Base-by-base conservation (phyloP, 202 grass and related monocot genomes). In the Schoenoplectus triqueter region DNA sequence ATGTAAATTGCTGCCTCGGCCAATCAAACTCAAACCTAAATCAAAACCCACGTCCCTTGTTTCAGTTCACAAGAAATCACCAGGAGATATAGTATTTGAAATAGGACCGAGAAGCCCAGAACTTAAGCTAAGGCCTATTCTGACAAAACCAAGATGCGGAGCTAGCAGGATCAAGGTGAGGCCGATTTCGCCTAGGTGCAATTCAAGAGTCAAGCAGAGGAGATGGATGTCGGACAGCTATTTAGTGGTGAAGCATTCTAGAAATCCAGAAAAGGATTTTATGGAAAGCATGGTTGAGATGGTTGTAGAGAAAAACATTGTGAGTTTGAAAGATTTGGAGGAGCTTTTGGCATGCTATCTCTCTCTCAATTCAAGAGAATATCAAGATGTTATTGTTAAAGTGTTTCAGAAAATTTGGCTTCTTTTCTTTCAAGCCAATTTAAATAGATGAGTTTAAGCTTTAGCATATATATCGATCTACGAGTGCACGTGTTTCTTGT, bases 311-410 rank as follows among this genome's bases (percentile, higher is more conserved):
- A 98, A 98, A 80, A 84, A 57, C 49, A 87, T 95, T 48, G 77
- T 78, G 5, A 62, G 60, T 48, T 5, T 84, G 1, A 88, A 89
- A 66, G 95, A 98, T 83, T 92, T 95, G 39, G 89, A 98, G 92
- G 95, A 98, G 83, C 88, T 98, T 13, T 81, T 98, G 15, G 92
- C 92, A 2, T 98, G 92, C 86, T 98, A 95, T 92, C 85, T 98
- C 18, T 87, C 91, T 10, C 86, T 98, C 74, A 98, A 98, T 88
- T 89, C 95, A 56, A 80, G 85, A 85, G 92, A 95, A 87, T 92
- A 93, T 84, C 95, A 98, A 88, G 85, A 81, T 67, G 80, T 90
- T 86, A 92, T 98, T 80, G 68, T 95, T 61, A 83, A 90, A 61
- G 89, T 89, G 0, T 98, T 98, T 90, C 85, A 92, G 66, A 88